These are phyloP conservation scores for Neurospora discreta DNA, from an alignment of 495 filamentous ascomycete genomes.

Conservation along the genomic window DNA sequence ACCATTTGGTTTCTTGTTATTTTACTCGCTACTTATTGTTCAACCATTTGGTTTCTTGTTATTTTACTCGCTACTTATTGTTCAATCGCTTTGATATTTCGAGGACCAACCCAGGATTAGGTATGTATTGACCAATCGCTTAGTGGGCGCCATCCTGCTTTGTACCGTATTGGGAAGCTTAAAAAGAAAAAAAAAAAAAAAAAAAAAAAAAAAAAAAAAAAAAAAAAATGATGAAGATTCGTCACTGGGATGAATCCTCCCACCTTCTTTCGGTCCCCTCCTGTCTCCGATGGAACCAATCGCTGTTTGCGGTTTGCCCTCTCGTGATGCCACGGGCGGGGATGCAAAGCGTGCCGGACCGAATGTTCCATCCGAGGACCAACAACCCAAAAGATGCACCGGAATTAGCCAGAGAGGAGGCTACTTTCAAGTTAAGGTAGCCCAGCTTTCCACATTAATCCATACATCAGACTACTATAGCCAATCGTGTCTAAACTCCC, in stretches of 20 bases:
- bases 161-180: neutral
- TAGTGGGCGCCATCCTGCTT: neutral
- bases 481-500: neutral
- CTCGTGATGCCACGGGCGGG: neutral
- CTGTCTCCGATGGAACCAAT: neutral
- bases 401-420: neutral
- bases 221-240: neutral
- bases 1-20: neutral
- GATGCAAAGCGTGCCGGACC: neutral
- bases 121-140: neutral
- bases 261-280: neutral
- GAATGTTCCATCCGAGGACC: neutral
- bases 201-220: neutral
- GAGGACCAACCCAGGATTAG: neutral
- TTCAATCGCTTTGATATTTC: neutral
- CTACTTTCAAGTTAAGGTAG: neutral
- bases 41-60: neutral
- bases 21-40: neutral
- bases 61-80: neutral
- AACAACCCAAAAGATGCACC: neutral
- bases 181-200: neutral
- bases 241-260: neutral
- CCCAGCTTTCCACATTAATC: neutral
- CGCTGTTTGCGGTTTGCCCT: neutral
- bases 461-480: neutral